These are phyloP conservation scores for Leccinum broughii DNA, from an alignment of 768 basidiomycete genomes.

Conservation along the genomic window DNA sequence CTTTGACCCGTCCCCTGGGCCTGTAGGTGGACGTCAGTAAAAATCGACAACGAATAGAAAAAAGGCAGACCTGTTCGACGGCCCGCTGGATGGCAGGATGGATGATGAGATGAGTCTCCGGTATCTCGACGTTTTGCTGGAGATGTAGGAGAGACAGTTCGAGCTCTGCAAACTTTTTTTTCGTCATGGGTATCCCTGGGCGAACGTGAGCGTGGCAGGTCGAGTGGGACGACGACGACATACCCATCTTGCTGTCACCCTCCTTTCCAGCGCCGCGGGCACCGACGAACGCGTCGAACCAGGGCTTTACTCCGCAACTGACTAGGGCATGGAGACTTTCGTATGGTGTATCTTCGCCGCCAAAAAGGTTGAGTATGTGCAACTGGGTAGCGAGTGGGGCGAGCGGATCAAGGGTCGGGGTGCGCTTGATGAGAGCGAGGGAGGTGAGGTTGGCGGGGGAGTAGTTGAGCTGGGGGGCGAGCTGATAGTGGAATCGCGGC, in stretches of 20 bases:
- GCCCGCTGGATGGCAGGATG: slow-evolving; percentile 88
- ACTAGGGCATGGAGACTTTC: slow-evolving; percentile 95
- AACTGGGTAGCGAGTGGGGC: slow-evolving; percentile 81
- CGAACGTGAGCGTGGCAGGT: not conserved
- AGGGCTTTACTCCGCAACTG: slow-evolving; percentile 93
- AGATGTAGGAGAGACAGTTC: slow-evolving; percentile 92
- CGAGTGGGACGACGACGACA: slow-evolving; percentile 22
- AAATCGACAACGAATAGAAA: slow-evolving; percentile 32
- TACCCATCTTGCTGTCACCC: slow-evolving; percentile 80
- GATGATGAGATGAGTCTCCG: slow-evolving; percentile 90
- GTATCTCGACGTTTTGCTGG: slow-evolving; percentile 97
- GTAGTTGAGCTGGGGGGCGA: slow-evolving; percentile 76
- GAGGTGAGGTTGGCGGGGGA: slow-evolving; percentile 79
- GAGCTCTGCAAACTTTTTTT: slow-evolving; percentile 98
- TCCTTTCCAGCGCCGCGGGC: slow-evolving; percentile 76
- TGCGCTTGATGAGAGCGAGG: slow-evolving; percentile 93
- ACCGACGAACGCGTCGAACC: slow-evolving; percentile 97
- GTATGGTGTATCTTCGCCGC: slow-evolving; percentile 87
- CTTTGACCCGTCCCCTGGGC: slow-evolving; percentile 55
- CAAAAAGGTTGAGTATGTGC: slow-evolving; percentile 90
- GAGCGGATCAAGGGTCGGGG: slow-evolving; percentile 76
- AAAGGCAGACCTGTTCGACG: slow-evolving; percentile 61
- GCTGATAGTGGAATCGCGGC: slow-evolving; percentile 62
- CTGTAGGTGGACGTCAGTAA: slow-evolving; percentile 16
- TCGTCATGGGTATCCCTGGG: slow-evolving; percentile 90